These are phyloP conservation scores for Incumbomyces lentus DNA, from an alignment of 2,329 filamentous ascomycete species.

Conservation along the genomic window DNA sequence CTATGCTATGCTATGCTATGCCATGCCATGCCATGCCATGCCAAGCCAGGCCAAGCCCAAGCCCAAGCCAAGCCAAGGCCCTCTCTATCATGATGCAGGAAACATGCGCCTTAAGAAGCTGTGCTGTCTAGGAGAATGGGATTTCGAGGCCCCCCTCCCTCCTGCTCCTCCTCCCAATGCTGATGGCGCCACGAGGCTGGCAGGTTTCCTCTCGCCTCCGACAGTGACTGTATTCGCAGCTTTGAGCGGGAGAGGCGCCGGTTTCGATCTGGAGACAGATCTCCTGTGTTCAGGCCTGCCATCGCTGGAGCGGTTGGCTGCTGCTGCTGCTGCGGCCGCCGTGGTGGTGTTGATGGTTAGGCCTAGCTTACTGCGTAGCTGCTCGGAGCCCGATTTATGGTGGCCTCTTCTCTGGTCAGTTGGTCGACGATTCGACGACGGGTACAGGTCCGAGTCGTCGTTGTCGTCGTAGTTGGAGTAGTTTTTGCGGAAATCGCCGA, in stretches of 20 bases:
- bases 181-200: no score
- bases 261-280: no score
- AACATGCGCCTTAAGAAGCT: background rate
- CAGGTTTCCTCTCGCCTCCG: no score
- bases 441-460: conserved; percentile 2
- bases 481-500: background rate
- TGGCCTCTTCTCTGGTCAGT: background rate
- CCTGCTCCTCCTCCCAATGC: no score
- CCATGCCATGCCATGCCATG: no score
- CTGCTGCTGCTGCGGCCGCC: no score
- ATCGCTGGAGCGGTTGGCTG: no score
- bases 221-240: background rate
- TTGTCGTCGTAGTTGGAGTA: conserved; percentile 4
- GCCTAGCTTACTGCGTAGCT: background rate
- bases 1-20: no score
- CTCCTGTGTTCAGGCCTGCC: no score
- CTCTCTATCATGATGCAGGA: background rate
- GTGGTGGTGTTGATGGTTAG: conserved; percentile 1
- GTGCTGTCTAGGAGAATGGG: background rate
- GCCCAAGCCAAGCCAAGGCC: no score
- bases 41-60: no score
- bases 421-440: background rate
- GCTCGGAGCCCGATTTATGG: background rate
- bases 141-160: no score
- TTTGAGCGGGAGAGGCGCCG: background rate